A percentile compares a stretch with the other conserved stretches of the same genome.
These are phyloP conservation scores for Potentilla sterilis DNA, from an alignment of 306 rosid species.

Conservation along the genomic window DNA sequence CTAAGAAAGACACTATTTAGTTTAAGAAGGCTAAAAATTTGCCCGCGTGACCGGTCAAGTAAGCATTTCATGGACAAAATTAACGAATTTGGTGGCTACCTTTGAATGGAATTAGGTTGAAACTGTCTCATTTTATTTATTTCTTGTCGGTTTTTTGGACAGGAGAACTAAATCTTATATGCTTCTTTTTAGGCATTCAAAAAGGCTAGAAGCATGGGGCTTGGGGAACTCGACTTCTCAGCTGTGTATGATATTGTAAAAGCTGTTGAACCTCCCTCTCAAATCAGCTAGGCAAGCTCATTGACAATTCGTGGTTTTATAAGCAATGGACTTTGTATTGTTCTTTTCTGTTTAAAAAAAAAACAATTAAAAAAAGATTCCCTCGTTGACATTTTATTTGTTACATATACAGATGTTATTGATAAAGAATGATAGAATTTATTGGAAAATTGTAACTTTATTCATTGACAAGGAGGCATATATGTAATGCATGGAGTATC, in stretches of 20 bases:
- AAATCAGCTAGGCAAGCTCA: not conserved
- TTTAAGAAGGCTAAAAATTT: not conserved
- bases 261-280: constrained; percentile 31
- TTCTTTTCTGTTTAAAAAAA: not conserved
- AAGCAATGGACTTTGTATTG: not conserved
- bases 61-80: not conserved
- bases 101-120: not conserved
- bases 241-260: constrained; percentile 66
- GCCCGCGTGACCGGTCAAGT: not conserved
- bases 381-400: not conserved
- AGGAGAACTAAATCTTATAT: not conserved
- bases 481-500: no score
- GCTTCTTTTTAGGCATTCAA: constrained; percentile 58
- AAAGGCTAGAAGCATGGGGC: constrained; percentile 77
- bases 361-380: not conserved
- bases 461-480: no score
- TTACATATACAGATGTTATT: not conserved
- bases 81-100: not conserved
- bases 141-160: not conserved
- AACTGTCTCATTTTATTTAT: not conserved
- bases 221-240: constrained; percentile 79
- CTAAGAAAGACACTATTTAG: not conserved
- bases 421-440: no score
- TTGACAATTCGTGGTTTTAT: not conserved
- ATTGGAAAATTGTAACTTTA: no score